These are phyloP conservation scores for Argentina anserina DNA, from an alignment of 306 rosid genomes.

Conservation along the genomic window DNA sequence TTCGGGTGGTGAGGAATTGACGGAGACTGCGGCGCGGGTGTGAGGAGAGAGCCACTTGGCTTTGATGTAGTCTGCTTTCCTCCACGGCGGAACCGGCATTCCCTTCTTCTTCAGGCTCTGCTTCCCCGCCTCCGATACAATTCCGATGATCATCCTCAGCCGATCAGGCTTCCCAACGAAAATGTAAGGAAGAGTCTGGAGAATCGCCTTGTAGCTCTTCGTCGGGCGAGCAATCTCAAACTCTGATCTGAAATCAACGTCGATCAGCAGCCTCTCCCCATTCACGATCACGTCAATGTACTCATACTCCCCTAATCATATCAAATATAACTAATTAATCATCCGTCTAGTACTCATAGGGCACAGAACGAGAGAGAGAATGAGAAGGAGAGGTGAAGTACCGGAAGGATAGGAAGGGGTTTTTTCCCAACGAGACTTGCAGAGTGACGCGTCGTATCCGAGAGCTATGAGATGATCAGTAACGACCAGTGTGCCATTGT, in stretches of 20 bases:
- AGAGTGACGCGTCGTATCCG: constrained; percentile 80
- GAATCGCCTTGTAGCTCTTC: constrained; percentile 47
- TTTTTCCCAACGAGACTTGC: constrained; percentile 93
- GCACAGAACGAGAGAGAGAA: background rate
- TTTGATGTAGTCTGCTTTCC: constrained; percentile 59
- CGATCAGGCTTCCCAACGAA: constrained; percentile 67
- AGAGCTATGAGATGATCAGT: constrained; percentile 44
- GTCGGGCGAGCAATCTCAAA: constrained; percentile 78
- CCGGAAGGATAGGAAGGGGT: constrained; percentile 60
- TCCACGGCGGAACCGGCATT: constrained; percentile 81
- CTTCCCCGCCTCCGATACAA: constrained; percentile 73
- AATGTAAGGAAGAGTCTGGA: constrained; percentile 60
- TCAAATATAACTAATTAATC: background rate
- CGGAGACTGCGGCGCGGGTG: constrained; percentile 16
- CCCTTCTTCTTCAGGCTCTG: constrained; percentile 78
- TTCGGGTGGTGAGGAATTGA: background rate
- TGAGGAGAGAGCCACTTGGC: constrained; percentile 72
- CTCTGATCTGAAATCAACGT: constrained; percentile 77
- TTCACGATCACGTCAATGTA: constrained; percentile 55
- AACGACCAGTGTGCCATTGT: constrained; percentile 41
- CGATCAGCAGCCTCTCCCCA: constrained; percentile 52
- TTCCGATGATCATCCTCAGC: constrained; percentile 45
- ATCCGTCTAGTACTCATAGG: background rate
- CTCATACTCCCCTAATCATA: constrained; percentile 60
- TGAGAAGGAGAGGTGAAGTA: constrained; percentile 18